Conservation (phyloP, 2,329 filamentous ascomycete genomes). For the Didymella sp. region DNA sequence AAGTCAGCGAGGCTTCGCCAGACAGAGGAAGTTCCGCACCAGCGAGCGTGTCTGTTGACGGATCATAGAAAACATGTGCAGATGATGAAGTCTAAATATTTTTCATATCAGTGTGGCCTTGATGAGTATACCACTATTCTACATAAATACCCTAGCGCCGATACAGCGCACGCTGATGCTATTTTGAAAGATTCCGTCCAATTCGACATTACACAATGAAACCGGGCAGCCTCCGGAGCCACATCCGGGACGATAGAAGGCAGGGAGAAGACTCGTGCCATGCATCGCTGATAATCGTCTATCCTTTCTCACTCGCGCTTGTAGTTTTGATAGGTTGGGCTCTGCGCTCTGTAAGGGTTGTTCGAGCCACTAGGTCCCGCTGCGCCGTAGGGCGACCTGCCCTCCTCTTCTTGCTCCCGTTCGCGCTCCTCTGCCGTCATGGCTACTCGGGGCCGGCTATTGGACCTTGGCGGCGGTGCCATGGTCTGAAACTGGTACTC, state of each 20-base stretch:
- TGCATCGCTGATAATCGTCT: conserved; percentile 7
- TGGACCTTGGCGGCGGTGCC: conserved; percentile 38
- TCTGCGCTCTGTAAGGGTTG: conserved; percentile 27
- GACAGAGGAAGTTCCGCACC: neutral
- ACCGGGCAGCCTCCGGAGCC: conserved; percentile 9
- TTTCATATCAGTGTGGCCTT: neutral
- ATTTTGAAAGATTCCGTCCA: neutral
- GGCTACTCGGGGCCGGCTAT: conserved; percentile 25
- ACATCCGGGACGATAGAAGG: neutral
- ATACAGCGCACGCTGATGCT: conserved; percentile 13
- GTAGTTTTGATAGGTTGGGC: conserved; percentile 13
- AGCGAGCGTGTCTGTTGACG: neutral
- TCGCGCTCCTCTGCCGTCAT: conserved; percentile 24
- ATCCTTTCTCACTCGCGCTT: conserved; percentile 18
- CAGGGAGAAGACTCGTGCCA: conserved; percentile 1
- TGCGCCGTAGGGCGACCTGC: conserved; percentile 26
- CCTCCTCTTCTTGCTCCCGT: conserved; percentile 28
- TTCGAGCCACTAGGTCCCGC: conserved; percentile 18
- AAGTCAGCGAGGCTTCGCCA: neutral
- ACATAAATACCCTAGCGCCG: conserved; percentile 1
- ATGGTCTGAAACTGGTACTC: conserved; percentile 46
- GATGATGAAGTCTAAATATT: neutral
- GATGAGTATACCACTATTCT: conserved; percentile 1
- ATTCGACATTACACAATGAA: conserved; percentile 8
- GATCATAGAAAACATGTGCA: neutral